A percentile compares a stretch with the other conserved stretches of the same genome.
phyloP scores from a whole-genome alignment of 805 yeast genomes.

The Kluyveromyces lactis region DNA sequence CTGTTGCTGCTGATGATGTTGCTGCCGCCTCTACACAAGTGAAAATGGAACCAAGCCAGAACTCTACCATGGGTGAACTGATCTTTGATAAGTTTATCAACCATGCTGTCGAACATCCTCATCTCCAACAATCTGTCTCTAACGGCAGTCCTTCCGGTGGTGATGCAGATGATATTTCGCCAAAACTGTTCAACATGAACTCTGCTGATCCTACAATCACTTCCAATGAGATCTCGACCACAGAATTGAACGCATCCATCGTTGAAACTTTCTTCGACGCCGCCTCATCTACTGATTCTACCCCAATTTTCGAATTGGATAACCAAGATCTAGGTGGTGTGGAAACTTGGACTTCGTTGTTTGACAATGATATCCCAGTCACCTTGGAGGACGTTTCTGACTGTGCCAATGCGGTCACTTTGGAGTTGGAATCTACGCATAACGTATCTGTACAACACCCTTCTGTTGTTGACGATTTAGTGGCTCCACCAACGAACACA shows the following conservation, averaged over 20 bases:
- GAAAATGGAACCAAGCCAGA: background rate
- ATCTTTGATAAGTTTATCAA: slow-evolving; percentile 21
- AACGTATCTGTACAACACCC: background rate
- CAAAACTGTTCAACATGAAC: slow-evolving; percentile 2
- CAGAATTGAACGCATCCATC: slow-evolving; percentile 49
- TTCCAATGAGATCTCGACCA: background rate
- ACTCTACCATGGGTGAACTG: slow-evolving; percentile 15
- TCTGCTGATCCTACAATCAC: slow-evolving; percentile 4
- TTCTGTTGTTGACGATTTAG: background rate
- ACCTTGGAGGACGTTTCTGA: slow-evolving; percentile 30
- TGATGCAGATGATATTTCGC: background rate
- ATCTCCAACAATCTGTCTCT: background rate
- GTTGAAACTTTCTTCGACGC: slow-evolving; percentile 43
- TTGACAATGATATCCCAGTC: slow-evolving; percentile 37
- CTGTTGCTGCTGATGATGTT: background rate
- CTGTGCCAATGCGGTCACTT: slow-evolving; percentile 13
- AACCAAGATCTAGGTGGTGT: slow-evolving; percentile 21
- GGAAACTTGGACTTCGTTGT: slow-evolving; percentile 59
- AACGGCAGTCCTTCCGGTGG: background rate
- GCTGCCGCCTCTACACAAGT: background rate
- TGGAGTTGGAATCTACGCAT: slow-evolving; percentile 10
- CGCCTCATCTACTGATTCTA: slow-evolving; percentile 39
- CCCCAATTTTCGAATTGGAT: slow-evolving; percentile 47
- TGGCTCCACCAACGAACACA: background rate
- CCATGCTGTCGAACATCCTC: slow-evolving; percentile 7